Evolutionary conservation across 108 stramenopile species (phyloP), one percentile per base, ranked within the genome.

Genomic region (Fragilariopsis cylindrus): DNA sequence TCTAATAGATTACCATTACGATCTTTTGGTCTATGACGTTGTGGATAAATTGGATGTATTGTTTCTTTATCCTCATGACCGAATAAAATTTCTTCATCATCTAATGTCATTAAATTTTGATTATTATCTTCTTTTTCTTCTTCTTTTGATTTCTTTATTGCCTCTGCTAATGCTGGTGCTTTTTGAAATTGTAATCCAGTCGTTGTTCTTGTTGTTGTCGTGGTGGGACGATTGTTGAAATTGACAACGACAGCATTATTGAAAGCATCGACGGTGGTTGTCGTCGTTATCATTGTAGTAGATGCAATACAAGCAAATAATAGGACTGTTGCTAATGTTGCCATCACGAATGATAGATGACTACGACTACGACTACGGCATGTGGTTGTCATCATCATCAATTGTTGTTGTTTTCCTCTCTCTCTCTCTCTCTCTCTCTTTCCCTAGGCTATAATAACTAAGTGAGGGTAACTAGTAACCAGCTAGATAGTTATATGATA

Each of bases 31-130:
- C 81, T 83, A 65, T 87, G 76, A 4, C 78, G 60, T n/a, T 21
- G 52, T 40, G 80, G 82, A 62, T 54, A 76, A 1, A 63, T 54
- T 13, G 72, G 72, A 49, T 79, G 66, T 44, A 70, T 50, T 63
- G 46, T 60, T 7, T 58, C 62, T 3, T 21, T 52, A 46, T 44
- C 44, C 13, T 55, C 48, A 39, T 71, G 82, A 39, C 90, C 92
- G 70, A 93, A 93, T 48, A 93, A 76, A 45, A 93, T 60, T 42
- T 79, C 85, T 80, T 91, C 92, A 48, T 93, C 92, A 54, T 81
- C 74, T 42, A 49, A 13, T n/a, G 81, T 81, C 75, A 85, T 69
- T n/a, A 52, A 52, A 52, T 44, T 44, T 11, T 42, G n/a, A 63
- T 63, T 44, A 15, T 12, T 45, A 40, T 7, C 45, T 7, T 63